These are phyloP conservation scores for Glonium stellatum DNA, from an alignment of 495 filamentous ascomycete genomes.

Conservation along the genomic window DNA sequence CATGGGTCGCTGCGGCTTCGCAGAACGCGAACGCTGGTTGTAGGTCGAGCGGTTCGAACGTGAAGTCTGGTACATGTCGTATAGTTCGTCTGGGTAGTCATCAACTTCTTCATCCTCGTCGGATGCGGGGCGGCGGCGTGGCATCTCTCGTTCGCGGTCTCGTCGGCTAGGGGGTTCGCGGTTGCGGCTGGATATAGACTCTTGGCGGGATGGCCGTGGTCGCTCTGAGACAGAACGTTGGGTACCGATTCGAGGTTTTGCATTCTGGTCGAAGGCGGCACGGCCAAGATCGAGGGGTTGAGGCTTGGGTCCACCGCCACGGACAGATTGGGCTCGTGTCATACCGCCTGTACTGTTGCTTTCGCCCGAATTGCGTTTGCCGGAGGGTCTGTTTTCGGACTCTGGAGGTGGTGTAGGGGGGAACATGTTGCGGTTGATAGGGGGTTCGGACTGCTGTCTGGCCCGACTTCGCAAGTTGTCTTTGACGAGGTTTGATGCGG, in stretches of 20 bases:
- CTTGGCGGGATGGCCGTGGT: slow-evolving; percentile 23
- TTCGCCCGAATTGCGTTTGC: slow-evolving; percentile 17
- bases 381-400: slow-evolving; percentile 48
- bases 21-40: slow-evolving; percentile 15
- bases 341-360: slow-evolving; percentile 16
- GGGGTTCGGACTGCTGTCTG: slow-evolving; percentile 80
- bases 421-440: slow-evolving; percentile 79
- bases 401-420: slow-evolving; percentile 95
- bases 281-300: slow-evolving; percentile 34
- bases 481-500: slow-evolving; percentile 83
- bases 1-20: slow-evolving; percentile 30
- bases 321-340: slow-evolving; percentile 31
- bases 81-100: slow-evolving; percentile 58
- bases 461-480: slow-evolving; percentile 65
- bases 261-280: slow-evolving; percentile 36
- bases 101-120: slow-evolving; percentile 42
- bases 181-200: slow-evolving; percentile 9
- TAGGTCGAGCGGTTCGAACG: slow-evolving; percentile 2
- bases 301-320: slow-evolving; percentile 33
- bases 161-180: slow-evolving; percentile 12
- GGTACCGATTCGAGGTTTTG: slow-evolving; percentile 30
- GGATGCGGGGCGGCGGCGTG: slow-evolving; percentile 11
- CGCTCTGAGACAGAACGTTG: slow-evolving; percentile 36
- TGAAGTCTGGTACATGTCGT: slow-evolving; percentile 55
- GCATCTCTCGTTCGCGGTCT: slow-evolving; percentile 26